Percentiles rank a stretch among this genome's conserved stretches.
Conservation (phyloP, 345 rosid species). For the Gynandropsis gynandra region DNA sequence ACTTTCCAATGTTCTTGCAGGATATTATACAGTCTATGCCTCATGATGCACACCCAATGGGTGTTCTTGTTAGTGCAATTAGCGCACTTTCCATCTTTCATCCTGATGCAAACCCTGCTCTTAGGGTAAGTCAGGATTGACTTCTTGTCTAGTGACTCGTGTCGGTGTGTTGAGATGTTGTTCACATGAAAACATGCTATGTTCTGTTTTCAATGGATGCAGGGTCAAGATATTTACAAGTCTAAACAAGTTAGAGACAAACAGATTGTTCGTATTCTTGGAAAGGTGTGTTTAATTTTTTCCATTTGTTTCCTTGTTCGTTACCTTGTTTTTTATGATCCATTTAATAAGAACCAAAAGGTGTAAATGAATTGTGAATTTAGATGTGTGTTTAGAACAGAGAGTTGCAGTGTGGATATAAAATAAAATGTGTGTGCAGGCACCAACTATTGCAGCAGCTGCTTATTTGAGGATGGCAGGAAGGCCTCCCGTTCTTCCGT, state of each 20-base stretch:
- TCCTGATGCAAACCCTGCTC: slow-evolving; percentile 99
- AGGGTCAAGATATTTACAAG: slow-evolving; percentile 48
- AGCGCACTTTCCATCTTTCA: slow-evolving; percentile 96
- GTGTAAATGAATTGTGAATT: slow-evolving; percentile 15
- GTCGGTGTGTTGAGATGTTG: background rate
- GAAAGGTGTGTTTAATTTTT: slow-evolving; percentile 52
- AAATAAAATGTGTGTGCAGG: slow-evolving; percentile 32
- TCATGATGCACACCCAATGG: slow-evolving; percentile 99
- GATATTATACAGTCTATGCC: slow-evolving; percentile 38
- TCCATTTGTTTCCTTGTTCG: slow-evolving; percentile 3
- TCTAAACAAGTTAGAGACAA: slow-evolving; percentile 74
- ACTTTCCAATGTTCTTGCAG: slow-evolving; percentile 36
- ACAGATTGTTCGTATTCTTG: slow-evolving; percentile 77
- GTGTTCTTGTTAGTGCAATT: slow-evolving; percentile 93
- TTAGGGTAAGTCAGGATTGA: slow-evolving; percentile 46
- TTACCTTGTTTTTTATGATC: slow-evolving; percentile 24
- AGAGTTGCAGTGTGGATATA: background rate
- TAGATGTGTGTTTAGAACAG: background rate
- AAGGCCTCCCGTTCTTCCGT: slow-evolving; percentile 86
- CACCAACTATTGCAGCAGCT: slow-evolving; percentile 93
- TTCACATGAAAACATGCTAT: background rate
- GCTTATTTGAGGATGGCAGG: slow-evolving; percentile 96
- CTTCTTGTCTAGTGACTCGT: background rate
- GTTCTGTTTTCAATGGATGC: slow-evolving; percentile 3
- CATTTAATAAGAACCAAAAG: background rate